Base-by-base conservation (phyloP, 2,329 filamentous ascomycete species). In the Ophiocordyceps robertsii region DNA sequence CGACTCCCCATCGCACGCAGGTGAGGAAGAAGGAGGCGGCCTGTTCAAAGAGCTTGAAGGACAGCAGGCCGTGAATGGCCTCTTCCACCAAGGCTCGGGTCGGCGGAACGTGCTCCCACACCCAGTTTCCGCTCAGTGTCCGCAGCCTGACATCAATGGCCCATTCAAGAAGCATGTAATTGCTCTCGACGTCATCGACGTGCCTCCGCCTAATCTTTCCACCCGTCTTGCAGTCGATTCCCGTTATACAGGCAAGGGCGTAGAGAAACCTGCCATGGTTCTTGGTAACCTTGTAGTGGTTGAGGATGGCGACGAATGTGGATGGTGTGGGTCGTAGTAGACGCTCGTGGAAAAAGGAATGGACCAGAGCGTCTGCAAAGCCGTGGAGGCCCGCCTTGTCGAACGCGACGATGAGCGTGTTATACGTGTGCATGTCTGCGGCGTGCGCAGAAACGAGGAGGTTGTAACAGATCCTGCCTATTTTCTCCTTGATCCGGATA, bases 361-460 rank as follows among this genome's bases (percentile, higher is more conserved):
- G 58, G 17, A 76, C 63, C 29, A 81, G 64, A n/a, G 64, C 52
- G 32, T 75, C 65, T 4, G 73, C 68, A 16, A 81, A 60, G 32
- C 63, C 59, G 43, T 69, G 64, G 41, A 70, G 62, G 27, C 68
- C 63, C 6, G 70, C 55, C 29, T 67, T 64, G 41, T 72, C 68
- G 40, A 90, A 77, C n/a, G 75, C 73, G n/a, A 73, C 57, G 3
- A 90, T 70, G 24, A 92, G 67, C 12, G 72, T 70, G 53, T 88
- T 88, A 63, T 80, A 86, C 4, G 80, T 86, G 48, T 77, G 68
- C 31, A 84, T 70, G 47, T 75, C 75, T 0, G 84, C 82, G 0
- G 77, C 73, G 16, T 74, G 65, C 2, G 69, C 57, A 3, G 75
- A 77, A 4, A 76, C 63, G 14, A 86, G 67, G 3, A 92, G 62